A percentile compares a stretch with the other conserved stretches of the same genome.
These are phyloP conservation scores for Juglanconis juglandina DNA, from an alignment of 2,329 filamentous ascomycete species.

Conservation along the genomic window DNA sequence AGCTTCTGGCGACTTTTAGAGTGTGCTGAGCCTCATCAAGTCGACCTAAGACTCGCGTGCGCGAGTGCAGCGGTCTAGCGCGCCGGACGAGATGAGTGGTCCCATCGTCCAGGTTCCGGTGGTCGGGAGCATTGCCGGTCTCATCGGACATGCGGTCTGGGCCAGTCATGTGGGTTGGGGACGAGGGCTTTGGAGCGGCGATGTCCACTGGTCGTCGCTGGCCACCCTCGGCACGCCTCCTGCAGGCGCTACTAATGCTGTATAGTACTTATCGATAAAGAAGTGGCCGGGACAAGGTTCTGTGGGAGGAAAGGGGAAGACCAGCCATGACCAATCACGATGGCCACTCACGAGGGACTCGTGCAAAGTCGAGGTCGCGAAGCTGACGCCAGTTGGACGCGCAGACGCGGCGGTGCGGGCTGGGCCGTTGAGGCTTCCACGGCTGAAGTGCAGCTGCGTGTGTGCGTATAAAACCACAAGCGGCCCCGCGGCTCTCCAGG, in stretches of 20 bases:
- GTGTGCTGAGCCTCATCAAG: slow-evolving; percentile 1
- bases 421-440: not conserved
- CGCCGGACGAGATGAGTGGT: slow-evolving; percentile 15
- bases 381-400: slow-evolving; percentile 14
- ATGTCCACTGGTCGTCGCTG: not conserved
- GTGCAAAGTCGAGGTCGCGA: slow-evolving; percentile 1
- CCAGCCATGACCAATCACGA: not conserved
- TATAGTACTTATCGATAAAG: not conserved
- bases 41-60: too few relatives aligned
- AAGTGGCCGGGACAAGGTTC: slow-evolving; percentile 6
- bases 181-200: slow-evolving; percentile 2
- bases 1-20: not conserved
- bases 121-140: slow-evolving; percentile 14
- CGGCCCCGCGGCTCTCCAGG: not conserved
- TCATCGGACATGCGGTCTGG: slow-evolving; percentile 18
- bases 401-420: slow-evolving; percentile 10
- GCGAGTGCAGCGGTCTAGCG: slow-evolving; percentile 14
- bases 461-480: not conserved
- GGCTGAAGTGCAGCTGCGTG: not conserved
- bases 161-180: slow-evolving; percentile 11
- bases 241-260: not conserved
- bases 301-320: not conserved
- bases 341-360: not conserved
- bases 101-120: slow-evolving; percentile 8
- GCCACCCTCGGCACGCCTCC: not conserved